Conservation (phyloP, 192 early-diverging fungal genomes). For the Cetraspora pellucida region DNA sequence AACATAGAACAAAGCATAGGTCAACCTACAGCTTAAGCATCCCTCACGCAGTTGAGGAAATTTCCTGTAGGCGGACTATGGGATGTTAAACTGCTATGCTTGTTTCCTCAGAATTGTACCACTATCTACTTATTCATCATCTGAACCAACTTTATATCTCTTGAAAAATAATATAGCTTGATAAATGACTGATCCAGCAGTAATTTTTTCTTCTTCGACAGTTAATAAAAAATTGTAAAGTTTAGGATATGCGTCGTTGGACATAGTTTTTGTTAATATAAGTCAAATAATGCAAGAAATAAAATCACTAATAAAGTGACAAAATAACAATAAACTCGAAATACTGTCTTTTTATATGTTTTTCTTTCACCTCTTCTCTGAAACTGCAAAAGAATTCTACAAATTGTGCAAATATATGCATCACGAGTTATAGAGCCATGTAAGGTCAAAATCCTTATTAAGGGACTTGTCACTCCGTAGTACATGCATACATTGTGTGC, state of each 20-base stretch:
- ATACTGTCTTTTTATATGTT: no score
- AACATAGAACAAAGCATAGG: conserved; percentile 24
- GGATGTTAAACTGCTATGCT: conserved; percentile 17
- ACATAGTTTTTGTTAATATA: not conserved
- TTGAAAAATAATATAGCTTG: conserved; percentile 11
- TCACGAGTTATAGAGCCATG: no score
- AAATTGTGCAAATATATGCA: no score
- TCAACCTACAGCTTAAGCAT: conserved; percentile 2
- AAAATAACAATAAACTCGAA: no score
- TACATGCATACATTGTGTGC: no score
- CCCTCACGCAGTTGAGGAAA: conserved; percentile 6
- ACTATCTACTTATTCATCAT: conserved; percentile 3
- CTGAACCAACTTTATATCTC: not conserved
- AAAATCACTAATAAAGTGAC: no score
- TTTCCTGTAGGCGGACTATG: conserved; percentile 22
- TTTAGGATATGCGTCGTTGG: not conserved
- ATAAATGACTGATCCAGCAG: conserved; percentile 12
- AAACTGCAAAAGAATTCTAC: no score
- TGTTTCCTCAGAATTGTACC: conserved; percentile 12
- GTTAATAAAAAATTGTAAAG: not conserved
- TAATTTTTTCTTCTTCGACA: conserved; percentile 4
- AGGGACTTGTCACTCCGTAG: no score
- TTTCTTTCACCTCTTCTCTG: no score
- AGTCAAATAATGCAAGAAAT: no score
- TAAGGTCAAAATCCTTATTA: no score